Percentiles rank a stretch among this genome's conserved stretches.
Evolutionary conservation across 768 basidiomycete species (phyloP).

Genomic region (Lactifluus volemus): DNA sequence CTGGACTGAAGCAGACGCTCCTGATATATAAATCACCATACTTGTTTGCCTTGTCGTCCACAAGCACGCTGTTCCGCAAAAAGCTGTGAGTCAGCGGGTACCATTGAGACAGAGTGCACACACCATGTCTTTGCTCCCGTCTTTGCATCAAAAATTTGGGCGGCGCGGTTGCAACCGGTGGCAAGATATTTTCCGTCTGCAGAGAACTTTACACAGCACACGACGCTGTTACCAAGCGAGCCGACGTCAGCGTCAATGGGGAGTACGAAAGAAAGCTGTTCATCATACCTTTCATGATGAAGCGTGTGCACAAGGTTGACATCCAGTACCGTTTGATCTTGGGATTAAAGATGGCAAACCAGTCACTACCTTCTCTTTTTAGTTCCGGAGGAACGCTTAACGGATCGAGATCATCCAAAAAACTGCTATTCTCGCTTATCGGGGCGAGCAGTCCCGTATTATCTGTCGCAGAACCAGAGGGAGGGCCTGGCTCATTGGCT

Average conservation of each 20-base stretch:
- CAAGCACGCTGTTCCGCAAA: conserved; percentile 46
- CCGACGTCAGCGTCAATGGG: neutral
- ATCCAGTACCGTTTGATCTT: conserved; percentile 73
- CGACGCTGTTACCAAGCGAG: conserved; percentile 40
- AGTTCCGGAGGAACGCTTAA: conserved; percentile 42
- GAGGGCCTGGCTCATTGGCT: neutral
- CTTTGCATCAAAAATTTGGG: conserved; percentile 91
- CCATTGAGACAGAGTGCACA: conserved; percentile 21
- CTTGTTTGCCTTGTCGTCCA: conserved; percentile 66
- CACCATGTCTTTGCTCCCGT: conserved; percentile 81
- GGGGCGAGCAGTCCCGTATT: conserved; percentile 14
- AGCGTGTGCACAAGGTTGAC: conserved; percentile 77
- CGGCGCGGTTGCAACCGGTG: conserved; percentile 93
- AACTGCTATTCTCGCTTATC: conserved; percentile 22
- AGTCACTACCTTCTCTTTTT: conserved; percentile 73
- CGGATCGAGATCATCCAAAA: conserved; percentile 43
- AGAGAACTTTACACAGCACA: conserved; percentile 90
- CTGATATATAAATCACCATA: conserved; percentile 84
- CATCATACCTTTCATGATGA: conserved; percentile 76
- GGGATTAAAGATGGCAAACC: conserved; percentile 85
- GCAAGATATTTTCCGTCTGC: conserved; percentile 90
- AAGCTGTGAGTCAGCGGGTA: neutral
- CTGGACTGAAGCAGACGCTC: conserved; percentile 72
- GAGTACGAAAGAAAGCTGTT: neutral
- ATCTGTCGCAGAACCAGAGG: neutral